Conservation (phyloP, 2,329 filamentous ascomycete species). For the Myriosclerotinia duriaeana region DNA sequence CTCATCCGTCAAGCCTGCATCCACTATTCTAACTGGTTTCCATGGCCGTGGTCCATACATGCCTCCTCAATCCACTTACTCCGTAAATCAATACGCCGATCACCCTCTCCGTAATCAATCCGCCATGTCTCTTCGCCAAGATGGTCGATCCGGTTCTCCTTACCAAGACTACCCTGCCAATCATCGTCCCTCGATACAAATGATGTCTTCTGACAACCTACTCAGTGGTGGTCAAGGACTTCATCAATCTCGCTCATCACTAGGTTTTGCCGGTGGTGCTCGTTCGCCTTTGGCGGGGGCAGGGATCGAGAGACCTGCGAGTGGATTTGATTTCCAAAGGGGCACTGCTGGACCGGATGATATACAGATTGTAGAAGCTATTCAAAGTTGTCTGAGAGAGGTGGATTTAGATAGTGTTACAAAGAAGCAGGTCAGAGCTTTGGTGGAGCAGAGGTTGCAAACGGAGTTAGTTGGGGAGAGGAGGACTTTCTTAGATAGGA, state of each 20-base stretch:
- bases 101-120: constrained; percentile 62
- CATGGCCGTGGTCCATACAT: constrained; percentile 67
- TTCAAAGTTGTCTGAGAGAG: constrained; percentile 77
- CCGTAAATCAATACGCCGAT: constrained; percentile 50
- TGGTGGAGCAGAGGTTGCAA: constrained; percentile 91
- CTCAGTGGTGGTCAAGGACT: constrained; percentile 43
- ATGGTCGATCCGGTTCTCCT: constrained; percentile 53
- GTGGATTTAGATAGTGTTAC: constrained; percentile 96
- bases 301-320: constrained; percentile 46
- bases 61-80: constrained; percentile 73
- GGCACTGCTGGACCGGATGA: constrained; percentile 69
- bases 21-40: constrained; percentile 85
- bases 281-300: constrained; percentile 49
- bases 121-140: constrained; percentile 61
- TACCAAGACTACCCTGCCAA: constrained; percentile 55
- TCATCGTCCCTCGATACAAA: constrained; percentile 62
- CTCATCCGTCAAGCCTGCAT: constrained; percentile 82
- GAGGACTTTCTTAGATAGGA: constrained; percentile 82
- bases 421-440: constrained; percentile 90
- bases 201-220: constrained; percentile 38
- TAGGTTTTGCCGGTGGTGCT: constrained; percentile 47
- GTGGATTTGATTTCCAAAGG: constrained; percentile 61
- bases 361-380: constrained; percentile 75
- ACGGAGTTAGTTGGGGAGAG: constrained; percentile 84
- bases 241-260: constrained; percentile 44